Evolutionary conservation across 129 eudicot genomes (phyloP).

Genomic region (Escallonia herrerae): DNA sequence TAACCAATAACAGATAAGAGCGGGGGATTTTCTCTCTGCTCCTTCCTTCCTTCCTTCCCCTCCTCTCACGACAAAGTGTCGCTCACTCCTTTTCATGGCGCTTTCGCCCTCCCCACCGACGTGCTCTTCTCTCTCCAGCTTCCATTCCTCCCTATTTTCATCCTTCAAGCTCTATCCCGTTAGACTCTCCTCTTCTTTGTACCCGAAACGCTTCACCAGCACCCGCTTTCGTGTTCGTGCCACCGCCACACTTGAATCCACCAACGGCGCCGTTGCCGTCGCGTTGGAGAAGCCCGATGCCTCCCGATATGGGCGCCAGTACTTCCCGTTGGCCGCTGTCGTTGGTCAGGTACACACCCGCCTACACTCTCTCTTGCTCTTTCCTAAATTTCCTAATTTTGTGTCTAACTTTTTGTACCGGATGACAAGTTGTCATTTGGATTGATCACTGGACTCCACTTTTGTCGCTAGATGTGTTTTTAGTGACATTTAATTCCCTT

Average conservation of each 20-base stretch:
- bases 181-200: slow-evolving; percentile 15
- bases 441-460: too few species aligned
- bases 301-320: slow-evolving; percentile 56
- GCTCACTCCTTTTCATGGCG: slow-evolving; percentile 8
- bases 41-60: neutral
- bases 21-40: neutral
- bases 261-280: slow-evolving; percentile 55
- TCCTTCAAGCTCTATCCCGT: slow-evolving; percentile 9
- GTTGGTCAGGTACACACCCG: slow-evolving; percentile 66
- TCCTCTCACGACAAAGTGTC: neutral
- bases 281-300: slow-evolving; percentile 16
- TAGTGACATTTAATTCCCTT: neutral
- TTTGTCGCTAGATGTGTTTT: too few species aligned
- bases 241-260: slow-evolving; percentile 59
- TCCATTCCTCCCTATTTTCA: slow-evolving; percentile 14
- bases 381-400: neutral
- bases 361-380: neutral
- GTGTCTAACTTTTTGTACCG: neutral
- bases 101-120: slow-evolving; percentile 12
- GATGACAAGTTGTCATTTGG: neutral
- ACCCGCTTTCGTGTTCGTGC: slow-evolving; percentile 46
- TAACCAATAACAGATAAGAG: neutral
- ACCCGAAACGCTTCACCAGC: slow-evolving; percentile 23
- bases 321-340: slow-evolving; percentile 94
- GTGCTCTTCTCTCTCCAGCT: slow-evolving; percentile 3